Base-by-base conservation (phyloP, 352 stramenopile genomes). In the Pythium coloratum region DNA sequence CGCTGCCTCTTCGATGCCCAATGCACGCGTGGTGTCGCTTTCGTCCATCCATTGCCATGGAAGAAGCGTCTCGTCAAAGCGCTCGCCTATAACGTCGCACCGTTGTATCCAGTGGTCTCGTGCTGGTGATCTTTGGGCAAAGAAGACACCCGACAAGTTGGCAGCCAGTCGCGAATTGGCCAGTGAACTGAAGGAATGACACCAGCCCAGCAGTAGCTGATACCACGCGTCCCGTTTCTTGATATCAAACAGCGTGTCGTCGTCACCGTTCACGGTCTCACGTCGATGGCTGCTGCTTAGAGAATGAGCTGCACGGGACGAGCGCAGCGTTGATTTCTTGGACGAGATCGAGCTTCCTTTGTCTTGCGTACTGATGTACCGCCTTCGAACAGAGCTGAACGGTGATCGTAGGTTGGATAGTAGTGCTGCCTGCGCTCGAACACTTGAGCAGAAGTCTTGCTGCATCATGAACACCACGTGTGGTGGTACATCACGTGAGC, bases 401-500 rank as follows among this genome's bases (percentile, higher is more conserved):
- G 64, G 53, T 2, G 58, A 55, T 12, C 33, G 26, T 12, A 42
- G 58, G 1, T 18, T 49, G 1, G 16, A 18, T 9, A 60, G 12
- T 2, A 70, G 38, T 18, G 14, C 32, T 1, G 55, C 28, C 0
- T 88, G 47, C 0, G 55, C 46, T 10, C 71, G 74, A 14, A 87
- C 40, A 57, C 49, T 80, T 0, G 69, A 71, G 47, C 82, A 81
- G 30, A 90, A 85, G 55, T 92, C 84, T 38, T 90, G 77, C 61
- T 91, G 80, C 18, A 86, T 77, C 84, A 92, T 88, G 10, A 89
- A 77, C 16, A 80, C 32, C 10, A 80, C 30, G 18, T 80, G 67
- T 0, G 57, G 50, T 1, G 59, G 59, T 7, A 59, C 49, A 30
- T 65, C 62, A 16, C 40, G 33, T 4, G 18, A 24, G 6, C 44